Base-by-base conservation (phyloP, 768 basidiomycete genomes). In the Pleurotus citrinopileatus region DNA sequence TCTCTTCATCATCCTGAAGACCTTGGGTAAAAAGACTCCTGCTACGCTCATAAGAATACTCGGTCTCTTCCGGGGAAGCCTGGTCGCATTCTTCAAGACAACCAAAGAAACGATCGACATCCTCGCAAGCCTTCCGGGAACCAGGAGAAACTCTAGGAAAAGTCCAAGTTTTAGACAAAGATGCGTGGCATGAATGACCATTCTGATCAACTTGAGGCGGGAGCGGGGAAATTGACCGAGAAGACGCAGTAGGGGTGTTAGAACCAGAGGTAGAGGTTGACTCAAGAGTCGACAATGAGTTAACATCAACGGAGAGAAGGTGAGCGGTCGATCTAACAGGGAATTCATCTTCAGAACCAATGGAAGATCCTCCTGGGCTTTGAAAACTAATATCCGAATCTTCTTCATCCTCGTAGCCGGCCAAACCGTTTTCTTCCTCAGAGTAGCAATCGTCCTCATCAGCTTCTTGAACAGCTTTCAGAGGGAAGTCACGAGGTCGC, bases 31-130 rank as follows among this genome's bases (percentile, higher is more conserved):
- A 91, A 19, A 83, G 60, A 52, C 71, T 75, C 67, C 84, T 86
- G 66, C 75, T 81, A 64, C 73, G 77, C 65, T 87, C 86, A 61
- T 71, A 63, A 73, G 79, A 37, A 69, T 62, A 58, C 73, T 69
- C 32, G 42, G 73, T 71, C 44, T 63, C 65, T 63, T 72, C 67
- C 4, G 83, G 82, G 0, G 79, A 73, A 37, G 70, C 70, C 4
- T 63, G 68, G 23, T 72, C 68, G 25, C 61, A 65, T 32, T 77
- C 75, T 59, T 80, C 78, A 34, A 82, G 69, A 56, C 89, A 92
- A 38, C 80, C 84, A 60, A 92, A 92, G 77, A 92, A 92, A 28
- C 75, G 78, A 64, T 92, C 90, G 7, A 87, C 72, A n/a, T 84
- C 79, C 17, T 81, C 76, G 51, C 26, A 17, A 15, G 60, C 58